A percentile compares a stretch with the other conserved stretches of the same genome.
phyloP scores from a whole-genome alignment of 139 green algal genomes.

The Chlamydomonas incerta region DNA sequence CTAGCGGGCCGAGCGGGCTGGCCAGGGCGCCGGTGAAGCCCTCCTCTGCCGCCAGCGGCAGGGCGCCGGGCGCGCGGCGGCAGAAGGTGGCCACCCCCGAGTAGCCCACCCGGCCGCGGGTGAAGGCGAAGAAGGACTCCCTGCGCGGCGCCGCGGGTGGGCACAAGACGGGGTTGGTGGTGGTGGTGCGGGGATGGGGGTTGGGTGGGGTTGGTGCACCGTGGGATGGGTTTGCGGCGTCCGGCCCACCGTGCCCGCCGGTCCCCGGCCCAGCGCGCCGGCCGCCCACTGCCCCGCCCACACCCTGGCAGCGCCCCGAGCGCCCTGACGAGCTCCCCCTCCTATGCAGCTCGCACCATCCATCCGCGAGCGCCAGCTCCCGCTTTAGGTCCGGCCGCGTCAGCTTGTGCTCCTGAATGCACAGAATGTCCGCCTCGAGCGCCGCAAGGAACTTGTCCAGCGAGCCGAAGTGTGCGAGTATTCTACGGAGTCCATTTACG shows the following conservation, averaged over 20 bases:
- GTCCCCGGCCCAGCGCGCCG: no score
- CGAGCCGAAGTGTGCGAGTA: neutral
- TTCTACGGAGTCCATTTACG: neutral
- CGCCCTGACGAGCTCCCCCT: no score
- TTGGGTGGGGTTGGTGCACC: no score
- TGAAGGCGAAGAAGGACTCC: constrained; percentile 77
- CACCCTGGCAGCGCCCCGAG: no score
- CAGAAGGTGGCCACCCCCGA: constrained; percentile 75
- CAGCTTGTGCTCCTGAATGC: constrained; percentile 79
- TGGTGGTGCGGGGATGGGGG: neutral
- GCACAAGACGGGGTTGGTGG: neutral
- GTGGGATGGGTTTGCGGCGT: no score
- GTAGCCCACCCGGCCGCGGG: constrained; percentile 55
- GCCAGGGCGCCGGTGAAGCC: constrained; percentile 60
- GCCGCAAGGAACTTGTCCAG: neutral
- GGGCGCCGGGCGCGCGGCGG: neutral
- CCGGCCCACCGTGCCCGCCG: no score
- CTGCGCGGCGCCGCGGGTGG: constrained; percentile 31
- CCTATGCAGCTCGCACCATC: no score
- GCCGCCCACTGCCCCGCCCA: no score
- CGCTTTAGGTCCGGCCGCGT: constrained; percentile 51
- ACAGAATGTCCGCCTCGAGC: constrained; percentile 56
- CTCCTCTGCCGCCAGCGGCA: constrained; percentile 59
- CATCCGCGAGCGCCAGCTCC: constrained; percentile 62
- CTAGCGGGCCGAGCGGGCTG: no score